Evolutionary conservation across 1,284 basidiomycete species (phyloP).

Genomic region (Flammula alnicola): DNA sequence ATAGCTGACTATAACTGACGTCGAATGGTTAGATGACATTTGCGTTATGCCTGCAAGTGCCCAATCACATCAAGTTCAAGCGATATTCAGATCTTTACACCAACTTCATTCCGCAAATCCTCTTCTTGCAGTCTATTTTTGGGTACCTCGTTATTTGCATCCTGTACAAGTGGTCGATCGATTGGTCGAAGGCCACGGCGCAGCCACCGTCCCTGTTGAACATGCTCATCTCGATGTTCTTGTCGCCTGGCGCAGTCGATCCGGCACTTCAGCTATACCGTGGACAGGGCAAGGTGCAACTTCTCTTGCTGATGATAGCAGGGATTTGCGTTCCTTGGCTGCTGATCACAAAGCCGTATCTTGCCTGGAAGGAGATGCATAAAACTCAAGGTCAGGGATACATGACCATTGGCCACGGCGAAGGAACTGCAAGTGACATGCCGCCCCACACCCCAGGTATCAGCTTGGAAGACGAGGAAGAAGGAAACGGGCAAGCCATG

Average conservation of each 20-base stretch:
- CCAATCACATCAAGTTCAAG: slow-evolving; percentile 95
- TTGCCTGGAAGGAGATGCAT: slow-evolving; percentile 91
- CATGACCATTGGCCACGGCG: slow-evolving; percentile 63
- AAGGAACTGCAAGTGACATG: slow-evolving; percentile 58
- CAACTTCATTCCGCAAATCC: slow-evolving; percentile 96
- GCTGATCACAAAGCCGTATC: slow-evolving; percentile 92
- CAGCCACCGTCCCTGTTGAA: slow-evolving; percentile 91
- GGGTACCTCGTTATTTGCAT: slow-evolving; percentile 96
- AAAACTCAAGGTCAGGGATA: slow-evolving; percentile 88
- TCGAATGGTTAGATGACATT: slow-evolving; percentile 86
- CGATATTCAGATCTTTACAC: slow-evolving; percentile 86
- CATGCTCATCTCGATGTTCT: slow-evolving; percentile 96
- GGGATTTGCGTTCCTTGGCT: slow-evolving; percentile 95
- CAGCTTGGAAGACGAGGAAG: slow-evolving; percentile 79
- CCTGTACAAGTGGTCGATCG: slow-evolving; percentile 95
- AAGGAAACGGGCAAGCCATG: slow-evolving; percentile 79
- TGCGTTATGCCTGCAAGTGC: slow-evolving; percentile 93
- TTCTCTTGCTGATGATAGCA: slow-evolving; percentile 81
- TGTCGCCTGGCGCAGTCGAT: slow-evolving; percentile 83
- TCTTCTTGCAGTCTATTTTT: slow-evolving; percentile 97
- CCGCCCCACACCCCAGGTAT: slow-evolving; percentile 23
- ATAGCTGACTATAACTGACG: slow-evolving; percentile 20
- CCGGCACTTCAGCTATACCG: slow-evolving; percentile 77
- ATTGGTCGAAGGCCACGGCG: slow-evolving; percentile 80
- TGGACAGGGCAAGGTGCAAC: slow-evolving; percentile 90